Base-by-base conservation (phyloP, 2,329 filamentous ascomycete genomes). In the Akanthomyces dipterigenus region DNA sequence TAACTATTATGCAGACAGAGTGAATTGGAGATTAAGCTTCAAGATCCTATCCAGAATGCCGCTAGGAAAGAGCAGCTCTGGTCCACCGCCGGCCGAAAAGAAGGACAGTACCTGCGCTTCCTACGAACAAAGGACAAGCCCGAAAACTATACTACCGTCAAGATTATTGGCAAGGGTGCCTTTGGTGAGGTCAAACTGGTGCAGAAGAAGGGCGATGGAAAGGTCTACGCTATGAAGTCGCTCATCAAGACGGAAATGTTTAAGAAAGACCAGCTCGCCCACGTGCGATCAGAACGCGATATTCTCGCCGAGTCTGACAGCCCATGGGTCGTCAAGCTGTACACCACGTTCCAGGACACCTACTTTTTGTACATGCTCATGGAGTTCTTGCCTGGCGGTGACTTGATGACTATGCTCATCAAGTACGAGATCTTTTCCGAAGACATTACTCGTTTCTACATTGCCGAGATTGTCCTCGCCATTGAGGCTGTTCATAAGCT, bases 371-470 rank as follows among this genome's bases (percentile, higher is more conserved):
- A 99, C 80, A 95, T 99, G 88, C 82, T 99, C 64, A 99, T 99
- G 95, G 95, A 99, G 77, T 99, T 98, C 77, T 83, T 99, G 75
- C 95, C 95, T 8, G 95, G 95, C 75, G 95, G 95, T 75, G 95
- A 99, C 78, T 77, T 99, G 74, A 99, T 99, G 95, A 99, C 95
- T 3, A 99, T 99, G 95, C 82, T 99, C 68, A 99, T 99, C 80
- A 99, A 98, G 82, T 99, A 99, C 72, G 95, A 99, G 75, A 97
- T 99, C 74, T 99, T 99, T 75, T 96, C 92, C 0, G 93, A 98
- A 75, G 95, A 99, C 68, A 98, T 99, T 67, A 99, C 95, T 34
- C 87, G 95, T 20, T 99, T 99, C 77, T 99, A 99, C 77, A 99
- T 99, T 85, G 95, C 95, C 26, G 93, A 99, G 75, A 93, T 98